A percentile compares a stretch with the other conserved stretches of the same genome.
Conservation (phyloP, 2,329 filamentous ascomycete species). For the Penicillium fuscoglaucum region DNA sequence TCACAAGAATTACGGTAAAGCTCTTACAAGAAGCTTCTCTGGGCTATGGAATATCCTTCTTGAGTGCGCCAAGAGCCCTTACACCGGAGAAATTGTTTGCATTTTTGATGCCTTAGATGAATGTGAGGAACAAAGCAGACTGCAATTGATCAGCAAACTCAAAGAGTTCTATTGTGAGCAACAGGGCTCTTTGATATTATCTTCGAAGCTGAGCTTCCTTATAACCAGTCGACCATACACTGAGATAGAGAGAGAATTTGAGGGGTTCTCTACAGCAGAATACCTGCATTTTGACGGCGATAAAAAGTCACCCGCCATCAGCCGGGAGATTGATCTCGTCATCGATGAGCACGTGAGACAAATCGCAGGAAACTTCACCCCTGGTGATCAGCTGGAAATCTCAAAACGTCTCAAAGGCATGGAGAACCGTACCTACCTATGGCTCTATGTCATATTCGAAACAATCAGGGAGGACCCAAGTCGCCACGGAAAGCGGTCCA, state of each 20-base stretch:
- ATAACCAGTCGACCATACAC: slow-evolving; percentile 6
- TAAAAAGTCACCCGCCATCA: background rate
- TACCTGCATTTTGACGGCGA: background rate
- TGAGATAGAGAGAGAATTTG: background rate
- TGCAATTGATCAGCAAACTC: background rate
- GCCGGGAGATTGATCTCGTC: background rate
- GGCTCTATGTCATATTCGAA: background rate
- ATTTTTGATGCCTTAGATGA: slow-evolving; percentile 3
- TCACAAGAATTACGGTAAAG: background rate
- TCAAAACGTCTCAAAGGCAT: background rate
- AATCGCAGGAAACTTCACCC: background rate
- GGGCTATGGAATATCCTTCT: background rate
- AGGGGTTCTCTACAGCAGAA: background rate
- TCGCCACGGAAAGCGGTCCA: background rate
- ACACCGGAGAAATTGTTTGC: background rate
- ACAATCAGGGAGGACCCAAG: background rate
- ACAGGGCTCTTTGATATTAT: background rate
- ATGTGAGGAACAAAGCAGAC: background rate
- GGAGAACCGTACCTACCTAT: background rate
- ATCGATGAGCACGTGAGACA: background rate
- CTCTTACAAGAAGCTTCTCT: background rate
- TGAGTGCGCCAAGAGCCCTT: background rate
- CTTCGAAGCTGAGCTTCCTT: slow-evolving; percentile 4
- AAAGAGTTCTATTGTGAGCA: background rate
- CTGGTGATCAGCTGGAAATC: background rate